Evolutionary conservation across 106 monocot species (phyloP).

Genomic region (Acanthochlamys bracteata): DNA sequence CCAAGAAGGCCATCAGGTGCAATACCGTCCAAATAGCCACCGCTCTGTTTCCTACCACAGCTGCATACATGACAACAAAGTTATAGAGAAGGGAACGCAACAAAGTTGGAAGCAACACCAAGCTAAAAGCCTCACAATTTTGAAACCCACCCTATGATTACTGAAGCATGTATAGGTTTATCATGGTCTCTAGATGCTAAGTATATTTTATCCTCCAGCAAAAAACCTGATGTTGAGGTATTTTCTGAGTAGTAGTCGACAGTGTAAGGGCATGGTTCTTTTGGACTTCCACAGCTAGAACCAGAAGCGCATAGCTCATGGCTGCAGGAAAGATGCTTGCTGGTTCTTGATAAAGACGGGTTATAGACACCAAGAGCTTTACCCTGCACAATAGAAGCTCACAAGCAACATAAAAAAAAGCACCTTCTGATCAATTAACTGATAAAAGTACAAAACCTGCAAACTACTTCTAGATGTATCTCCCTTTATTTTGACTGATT

Average conservation of each 20-base stretch:
- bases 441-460: constrained; percentile 75
- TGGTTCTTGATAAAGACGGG: constrained; percentile 76
- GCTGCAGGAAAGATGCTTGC: constrained; percentile 72
- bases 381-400: constrained; percentile 99
- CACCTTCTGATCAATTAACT: constrained; percentile 94
- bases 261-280: constrained; percentile 74
- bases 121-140: too few relatives aligned
- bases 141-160: constrained; percentile 66
- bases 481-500: constrained; percentile 9
- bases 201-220: constrained; percentile 75
- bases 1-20: constrained; percentile 99
- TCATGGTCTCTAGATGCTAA: constrained; percentile 30
- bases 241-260: constrained; percentile 82
- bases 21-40: constrained; percentile 85
- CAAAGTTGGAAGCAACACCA: background rate
- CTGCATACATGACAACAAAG: too few relatives aligned
- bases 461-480: constrained; percentile 23
- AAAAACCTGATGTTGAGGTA: constrained; percentile 73
- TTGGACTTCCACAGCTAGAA: constrained; percentile 51
- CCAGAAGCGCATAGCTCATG: constrained; percentile 63
- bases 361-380: constrained; percentile 79
- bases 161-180: constrained; percentile 39
- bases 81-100: background rate
- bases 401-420: constrained; percentile 71
- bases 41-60: constrained; percentile 87